Conservation (phyloP, 768 basidiomycete species). For the Rhodotorula kratochvilovae region DNA sequence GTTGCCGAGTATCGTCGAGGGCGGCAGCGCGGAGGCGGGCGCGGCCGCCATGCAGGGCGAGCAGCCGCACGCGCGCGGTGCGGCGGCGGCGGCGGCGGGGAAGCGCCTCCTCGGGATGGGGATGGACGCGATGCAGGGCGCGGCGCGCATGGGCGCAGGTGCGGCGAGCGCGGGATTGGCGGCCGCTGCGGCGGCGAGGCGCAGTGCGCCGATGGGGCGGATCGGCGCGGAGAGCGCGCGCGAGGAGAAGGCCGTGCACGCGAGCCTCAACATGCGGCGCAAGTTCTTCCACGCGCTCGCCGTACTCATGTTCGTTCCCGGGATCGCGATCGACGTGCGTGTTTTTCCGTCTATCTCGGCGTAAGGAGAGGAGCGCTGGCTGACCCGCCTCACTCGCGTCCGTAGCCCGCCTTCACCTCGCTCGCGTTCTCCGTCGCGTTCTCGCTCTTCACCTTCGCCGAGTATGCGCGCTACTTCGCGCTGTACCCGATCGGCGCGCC, state of each 20-base stretch:
- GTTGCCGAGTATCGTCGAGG: neutral
- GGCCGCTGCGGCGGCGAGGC: neutral
- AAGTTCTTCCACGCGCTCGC: slow-evolving; percentile 97
- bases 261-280: slow-evolving; percentile 82
- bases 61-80: neutral
- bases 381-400: slow-evolving; percentile 7
- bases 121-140: slow-evolving; percentile 3
- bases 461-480: slow-evolving; percentile 97
- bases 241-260: slow-evolving; percentile 60
- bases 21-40: too few relatives aligned
- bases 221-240: slow-evolving; percentile 27
- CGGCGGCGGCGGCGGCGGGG: neutral
- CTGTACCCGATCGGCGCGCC: slow-evolving; percentile 90
- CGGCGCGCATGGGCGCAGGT: neutral
- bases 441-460: slow-evolving; percentile 88
- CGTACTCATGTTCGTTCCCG: slow-evolving; percentile 93
- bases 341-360: slow-evolving; percentile 4
- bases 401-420: slow-evolving; percentile 91
- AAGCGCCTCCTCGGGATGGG: neutral
- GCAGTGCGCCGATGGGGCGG: neutral
- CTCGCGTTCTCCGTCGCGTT: slow-evolving; percentile 92
- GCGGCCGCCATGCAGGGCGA: neutral
- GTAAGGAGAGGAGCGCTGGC: neutral
- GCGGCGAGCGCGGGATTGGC: slow-evolving; percentile 45
- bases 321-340: slow-evolving; percentile 84